Base-by-base conservation (phyloP, 495 filamentous ascomycete species). In the Venustampulla echinocandica region DNA sequence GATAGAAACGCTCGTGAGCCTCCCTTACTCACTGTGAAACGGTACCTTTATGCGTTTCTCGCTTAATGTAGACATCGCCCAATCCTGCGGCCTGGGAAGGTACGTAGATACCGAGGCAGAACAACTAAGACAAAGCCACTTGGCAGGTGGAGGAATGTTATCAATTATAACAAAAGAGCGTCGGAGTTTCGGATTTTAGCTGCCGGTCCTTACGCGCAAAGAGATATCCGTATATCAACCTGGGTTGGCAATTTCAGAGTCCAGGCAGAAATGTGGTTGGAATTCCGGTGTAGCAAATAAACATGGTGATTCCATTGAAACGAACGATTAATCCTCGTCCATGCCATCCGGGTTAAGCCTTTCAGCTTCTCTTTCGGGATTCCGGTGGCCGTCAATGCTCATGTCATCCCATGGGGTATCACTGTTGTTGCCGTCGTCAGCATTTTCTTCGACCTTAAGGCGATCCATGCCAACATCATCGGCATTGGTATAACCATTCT, bases 361-460 rank as follows among this genome's bases (percentile, higher is more conserved):
- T 28, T 41, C 41, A 34, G 23, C 13, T 43, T 17, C 42, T 42
- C 18, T 11, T 23, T 21, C 35, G 41, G n/a, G 21, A n/a, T 23
- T 40, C 37, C 46, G 5, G 3, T 13, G 15, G 4, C 34, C 38
- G 13, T 37, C 39, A 3, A 38, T 30, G 17, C 44, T 47, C 24
- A 19, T 46, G 15, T 48, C 44, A 14, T 50, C 47, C 21, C 42
- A 40, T 19, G 44, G 51, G 35, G 52, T 53, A 53, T 58, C 52
- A 43, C 44, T 24, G 40, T 47, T 27, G 19, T 15, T 21, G 22
- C 30, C 46, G 32, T 24, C 5, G 14, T 19, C 40, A 10, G 37
- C 47, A 39, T 51, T 40, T 46, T 61, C 42, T 46, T 61, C 38
- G 36, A 53, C 24, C 52, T 56, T 59, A 51, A 62, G 35, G 44